Conservation (phyloP, 208 protist genomes). For the Trypanosoma melophagium region DNA sequence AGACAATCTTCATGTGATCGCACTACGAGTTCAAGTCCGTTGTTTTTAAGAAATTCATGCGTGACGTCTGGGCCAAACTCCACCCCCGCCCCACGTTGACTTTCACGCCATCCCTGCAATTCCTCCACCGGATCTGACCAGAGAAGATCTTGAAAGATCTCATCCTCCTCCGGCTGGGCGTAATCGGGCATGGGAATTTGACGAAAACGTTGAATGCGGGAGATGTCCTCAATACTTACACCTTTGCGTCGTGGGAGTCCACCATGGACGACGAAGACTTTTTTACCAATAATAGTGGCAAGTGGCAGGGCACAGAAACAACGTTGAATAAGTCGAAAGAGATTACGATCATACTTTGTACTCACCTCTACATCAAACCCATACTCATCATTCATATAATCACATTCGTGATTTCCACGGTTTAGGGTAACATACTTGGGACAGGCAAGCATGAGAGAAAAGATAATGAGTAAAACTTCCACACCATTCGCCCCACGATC, state of each 20-base stretch:
- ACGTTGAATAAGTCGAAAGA: constrained; percentile 85
- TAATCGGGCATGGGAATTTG: constrained; percentile 87
- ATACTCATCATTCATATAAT: constrained; percentile 96
- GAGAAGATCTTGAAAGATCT: constrained; percentile 95
- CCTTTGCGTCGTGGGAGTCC: constrained; percentile 76
- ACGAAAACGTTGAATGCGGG: constrained; percentile 84
- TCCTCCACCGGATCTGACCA: constrained; percentile 94
- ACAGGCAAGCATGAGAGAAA: constrained; percentile 94
- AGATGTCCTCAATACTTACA: constrained; percentile 78
- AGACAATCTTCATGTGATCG: constrained; percentile 95
- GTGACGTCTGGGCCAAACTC: constrained; percentile 96
- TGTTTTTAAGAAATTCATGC: constrained; percentile 90
- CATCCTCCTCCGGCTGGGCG: constrained; percentile 89
- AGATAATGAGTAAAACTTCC: constrained; percentile 95
- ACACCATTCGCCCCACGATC: constrained; percentile 96
- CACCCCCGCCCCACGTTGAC: constrained; percentile 93
- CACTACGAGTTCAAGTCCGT: constrained; percentile 93
- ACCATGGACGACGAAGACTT: constrained; percentile 88
- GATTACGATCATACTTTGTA: constrained; percentile 95
- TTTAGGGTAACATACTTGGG: constrained; percentile 93
- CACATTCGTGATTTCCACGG: constrained; percentile 95
- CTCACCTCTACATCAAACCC: constrained; percentile 99
- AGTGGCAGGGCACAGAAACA: constrained; percentile 90
- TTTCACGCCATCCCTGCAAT: constrained; percentile 77
- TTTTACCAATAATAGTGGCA: constrained; percentile 70